A percentile compares a stretch with the other conserved stretches of the same genome.
Evolutionary conservation across 257 asterid genomes (phyloP).

Genomic region (Solanum dulcamara): DNA sequence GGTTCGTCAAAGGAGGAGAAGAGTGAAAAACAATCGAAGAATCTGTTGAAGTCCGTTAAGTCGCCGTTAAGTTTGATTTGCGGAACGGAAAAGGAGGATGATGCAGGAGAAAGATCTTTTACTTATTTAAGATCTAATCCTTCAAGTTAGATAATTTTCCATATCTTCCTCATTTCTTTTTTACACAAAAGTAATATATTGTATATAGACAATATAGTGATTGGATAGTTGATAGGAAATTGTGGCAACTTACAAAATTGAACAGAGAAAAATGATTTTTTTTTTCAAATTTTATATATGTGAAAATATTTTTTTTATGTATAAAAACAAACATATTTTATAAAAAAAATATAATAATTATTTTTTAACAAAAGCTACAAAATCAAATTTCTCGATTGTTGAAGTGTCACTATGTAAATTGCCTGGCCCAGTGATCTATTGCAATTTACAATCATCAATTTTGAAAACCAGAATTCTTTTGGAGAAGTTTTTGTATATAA

Average conservation of each 20-base stretch:
- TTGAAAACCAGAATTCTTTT: not conserved
- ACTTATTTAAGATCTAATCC: not conserved
- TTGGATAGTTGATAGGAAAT: not conserved
- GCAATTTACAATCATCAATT: not conserved
- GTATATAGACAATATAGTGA: not conserved
- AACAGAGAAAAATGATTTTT: not conserved
- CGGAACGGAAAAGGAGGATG: not conserved
- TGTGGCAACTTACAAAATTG: not conserved
- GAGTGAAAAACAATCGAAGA: conserved; percentile 1
- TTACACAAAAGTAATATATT: not conserved
- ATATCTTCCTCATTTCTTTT: not conserved
- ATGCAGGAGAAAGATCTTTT: not conserved
- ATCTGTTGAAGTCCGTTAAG: conserved; percentile 11
- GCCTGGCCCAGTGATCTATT: not conserved
- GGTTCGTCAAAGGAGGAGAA: not conserved
- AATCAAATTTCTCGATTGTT: not conserved
- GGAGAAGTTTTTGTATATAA: not conserved
- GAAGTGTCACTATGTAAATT: not conserved
- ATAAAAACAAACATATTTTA: not conserved
- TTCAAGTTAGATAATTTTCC: not conserved
- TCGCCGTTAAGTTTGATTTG: not conserved
- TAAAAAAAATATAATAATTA: no score
- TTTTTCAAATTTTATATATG: rapidly evolving
- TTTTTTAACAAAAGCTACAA: not conserved
- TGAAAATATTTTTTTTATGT: not conserved